phyloP scores from a whole-genome alignment of 768 basidiomycete genomes.

The Kwoniella sp. region DNA sequence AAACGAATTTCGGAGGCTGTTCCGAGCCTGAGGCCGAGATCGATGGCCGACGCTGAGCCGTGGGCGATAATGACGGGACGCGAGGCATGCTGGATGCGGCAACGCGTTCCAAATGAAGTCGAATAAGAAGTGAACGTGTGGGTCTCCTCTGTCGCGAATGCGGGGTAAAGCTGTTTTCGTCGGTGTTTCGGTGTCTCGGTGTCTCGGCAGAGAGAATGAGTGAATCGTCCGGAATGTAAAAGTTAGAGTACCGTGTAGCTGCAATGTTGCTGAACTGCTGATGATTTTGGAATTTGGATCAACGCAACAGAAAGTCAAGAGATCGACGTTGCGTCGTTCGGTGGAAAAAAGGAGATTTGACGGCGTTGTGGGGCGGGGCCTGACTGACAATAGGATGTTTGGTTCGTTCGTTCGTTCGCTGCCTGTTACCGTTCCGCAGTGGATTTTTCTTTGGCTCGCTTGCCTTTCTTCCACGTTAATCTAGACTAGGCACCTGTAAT shows the following conservation, averaged over 20 bases:
- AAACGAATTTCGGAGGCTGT: conserved; percentile 13
- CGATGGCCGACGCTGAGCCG: conserved; percentile 10
- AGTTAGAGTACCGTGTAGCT: too few species aligned
- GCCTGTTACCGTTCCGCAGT: too few species aligned
- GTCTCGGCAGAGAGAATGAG: not conserved
- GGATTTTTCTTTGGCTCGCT: too few species aligned
- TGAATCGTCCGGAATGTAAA: too few species aligned
- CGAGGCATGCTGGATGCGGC: conserved; percentile 15
- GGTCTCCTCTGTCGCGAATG: not conserved
- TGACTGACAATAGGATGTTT: conserved; percentile 1
- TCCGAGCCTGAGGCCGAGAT: conserved; percentile 2
- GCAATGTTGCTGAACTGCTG: not conserved
- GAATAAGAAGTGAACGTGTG: too few species aligned
- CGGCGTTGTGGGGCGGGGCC: not conserved
- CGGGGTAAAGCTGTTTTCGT: not conserved
- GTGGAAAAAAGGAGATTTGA: conserved; percentile 21
- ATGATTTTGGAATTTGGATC: not conserved
- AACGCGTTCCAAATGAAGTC: too few species aligned
- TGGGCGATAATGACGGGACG: conserved; percentile 14
- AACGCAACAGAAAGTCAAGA: not conserved
- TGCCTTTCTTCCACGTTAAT: too few species aligned
- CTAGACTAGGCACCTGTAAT: too few species aligned
- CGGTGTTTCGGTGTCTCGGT: not conserved
- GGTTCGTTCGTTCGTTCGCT: not conserved
- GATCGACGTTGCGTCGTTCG: conserved; percentile 6